Percentiles rank a stretch among this genome's conserved stretches.
Conservation (phyloP, 192 early-diverging fungal genomes). For the Jimgerdemannia lactiflua region DNA sequence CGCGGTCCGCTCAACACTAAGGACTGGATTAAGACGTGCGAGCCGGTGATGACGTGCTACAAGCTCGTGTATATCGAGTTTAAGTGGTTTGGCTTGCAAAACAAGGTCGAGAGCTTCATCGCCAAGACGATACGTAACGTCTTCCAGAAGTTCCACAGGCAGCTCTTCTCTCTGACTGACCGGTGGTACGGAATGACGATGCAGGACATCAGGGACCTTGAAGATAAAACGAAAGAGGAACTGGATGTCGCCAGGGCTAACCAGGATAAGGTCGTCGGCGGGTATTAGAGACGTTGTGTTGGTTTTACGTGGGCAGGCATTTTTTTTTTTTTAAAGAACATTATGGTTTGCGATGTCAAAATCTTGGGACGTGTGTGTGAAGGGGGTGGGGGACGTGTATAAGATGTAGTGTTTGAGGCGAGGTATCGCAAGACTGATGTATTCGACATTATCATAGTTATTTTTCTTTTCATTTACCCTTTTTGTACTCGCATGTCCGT, state of each 20-base stretch:
- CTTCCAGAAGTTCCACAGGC: constrained; percentile 70
- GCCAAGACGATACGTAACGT: constrained; percentile 52
- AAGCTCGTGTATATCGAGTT: constrained; percentile 78
- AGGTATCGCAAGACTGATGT: too few relatives aligned
- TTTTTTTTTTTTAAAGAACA: too few relatives aligned
- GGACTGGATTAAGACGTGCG: constrained; percentile 59
- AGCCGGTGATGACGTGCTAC: constrained; percentile 82
- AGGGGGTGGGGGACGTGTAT: too few relatives aligned
- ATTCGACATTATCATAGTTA: too few relatives aligned
- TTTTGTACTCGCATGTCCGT: too few relatives aligned
- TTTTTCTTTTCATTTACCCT: too few relatives aligned
- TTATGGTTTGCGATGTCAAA: too few relatives aligned
- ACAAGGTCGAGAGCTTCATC: constrained; percentile 63
- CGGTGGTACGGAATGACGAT: constrained; percentile 76
- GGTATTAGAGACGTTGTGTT: background rate
- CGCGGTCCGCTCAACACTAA: constrained; percentile 61
- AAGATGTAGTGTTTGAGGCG: too few relatives aligned
- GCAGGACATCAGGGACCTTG: constrained; percentile 62
- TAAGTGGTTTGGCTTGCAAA: constrained; percentile 70
- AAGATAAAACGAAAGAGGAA: constrained; percentile 64
- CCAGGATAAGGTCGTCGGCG: background rate
- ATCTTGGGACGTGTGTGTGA: too few relatives aligned
- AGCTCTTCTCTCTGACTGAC: constrained; percentile 78
- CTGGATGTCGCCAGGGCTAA: constrained; percentile 35
- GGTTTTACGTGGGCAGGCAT: too few relatives aligned